Evolutionary conservation across 345 rosid genomes (phyloP).

Genomic region (Populus simonii): DNA sequence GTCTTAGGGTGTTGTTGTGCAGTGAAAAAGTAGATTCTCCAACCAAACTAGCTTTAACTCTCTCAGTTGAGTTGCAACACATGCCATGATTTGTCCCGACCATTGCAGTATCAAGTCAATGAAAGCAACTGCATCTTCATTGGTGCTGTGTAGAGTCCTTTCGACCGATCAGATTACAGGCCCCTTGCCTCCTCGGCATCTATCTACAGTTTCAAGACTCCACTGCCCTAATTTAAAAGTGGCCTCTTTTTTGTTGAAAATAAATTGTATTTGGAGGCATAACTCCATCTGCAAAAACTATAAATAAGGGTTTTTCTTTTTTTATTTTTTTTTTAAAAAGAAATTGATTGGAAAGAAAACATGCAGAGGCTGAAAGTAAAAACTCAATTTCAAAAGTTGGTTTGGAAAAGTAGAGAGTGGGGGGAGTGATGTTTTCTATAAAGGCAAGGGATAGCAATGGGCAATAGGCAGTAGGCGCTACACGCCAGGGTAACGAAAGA

Average conservation of each 20-base stretch:
- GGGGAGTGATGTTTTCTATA: neutral
- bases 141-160: neutral
- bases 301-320: too few species aligned
- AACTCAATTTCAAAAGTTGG: neutral
- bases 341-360: neutral
- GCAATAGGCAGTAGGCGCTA: too few species aligned
- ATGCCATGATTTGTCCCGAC: neutral
- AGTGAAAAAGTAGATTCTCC: neutral
- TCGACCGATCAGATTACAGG: neutral
- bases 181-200: neutral
- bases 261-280: too few species aligned
- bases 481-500: too few species aligned
- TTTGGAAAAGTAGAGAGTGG: neutral
- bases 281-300: too few species aligned
- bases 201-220: neutral
- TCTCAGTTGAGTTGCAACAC: neutral
- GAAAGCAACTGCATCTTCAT: neutral
- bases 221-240: too few species aligned
- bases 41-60: neutral
- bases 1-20: too few species aligned
- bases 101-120: neutral
- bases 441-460: neutral
- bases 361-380: neutral
- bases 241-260: too few species aligned
- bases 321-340: too few species aligned